A percentile compares a stretch with the other conserved stretches of the same genome.
phyloP scores from a whole-genome alignment of 83 land plant species.

The Picea mariana region DNA sequence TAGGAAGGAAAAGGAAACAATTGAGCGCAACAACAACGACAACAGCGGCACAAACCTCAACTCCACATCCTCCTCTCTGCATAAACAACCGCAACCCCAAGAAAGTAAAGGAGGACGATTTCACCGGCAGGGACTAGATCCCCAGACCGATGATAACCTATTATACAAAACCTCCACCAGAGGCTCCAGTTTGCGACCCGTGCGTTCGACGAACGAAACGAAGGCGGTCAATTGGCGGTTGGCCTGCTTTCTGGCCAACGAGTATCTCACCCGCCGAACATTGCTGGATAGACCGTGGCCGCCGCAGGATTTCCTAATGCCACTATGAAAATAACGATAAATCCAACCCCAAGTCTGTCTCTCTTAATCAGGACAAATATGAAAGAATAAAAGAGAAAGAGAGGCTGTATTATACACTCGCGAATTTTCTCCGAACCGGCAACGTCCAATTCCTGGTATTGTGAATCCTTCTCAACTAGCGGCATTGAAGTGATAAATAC shows the following conservation, averaged over 20 bases:
- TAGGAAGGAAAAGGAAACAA: neutral
- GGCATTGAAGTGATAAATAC: neutral
- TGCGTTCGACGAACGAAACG: neutral
- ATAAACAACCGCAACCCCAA: neutral
- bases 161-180: too few species aligned
- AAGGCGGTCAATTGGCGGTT: neutral
- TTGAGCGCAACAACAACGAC: neutral
- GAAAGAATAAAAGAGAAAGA: neutral
- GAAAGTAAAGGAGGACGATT: neutral
- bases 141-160: too few species aligned
- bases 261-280: neutral
- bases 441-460: slow-evolving; percentile 3
- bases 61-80: neutral
- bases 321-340: neutral
- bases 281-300: slow-evolving; percentile 2
- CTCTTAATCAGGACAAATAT: too few species aligned
- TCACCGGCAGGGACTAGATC: too few species aligned
- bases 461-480: neutral
- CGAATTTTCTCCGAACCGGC: neutral
- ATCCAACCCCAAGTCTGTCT: too few species aligned
- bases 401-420: neutral
- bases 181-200: too few species aligned
- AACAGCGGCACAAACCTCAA: neutral
- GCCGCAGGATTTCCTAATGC: neutral
- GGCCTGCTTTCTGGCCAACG: slow-evolving; percentile 7